Base-by-base conservation (phyloP, 164 flowering plant species). In the Tinospora cordifolia region DNA sequence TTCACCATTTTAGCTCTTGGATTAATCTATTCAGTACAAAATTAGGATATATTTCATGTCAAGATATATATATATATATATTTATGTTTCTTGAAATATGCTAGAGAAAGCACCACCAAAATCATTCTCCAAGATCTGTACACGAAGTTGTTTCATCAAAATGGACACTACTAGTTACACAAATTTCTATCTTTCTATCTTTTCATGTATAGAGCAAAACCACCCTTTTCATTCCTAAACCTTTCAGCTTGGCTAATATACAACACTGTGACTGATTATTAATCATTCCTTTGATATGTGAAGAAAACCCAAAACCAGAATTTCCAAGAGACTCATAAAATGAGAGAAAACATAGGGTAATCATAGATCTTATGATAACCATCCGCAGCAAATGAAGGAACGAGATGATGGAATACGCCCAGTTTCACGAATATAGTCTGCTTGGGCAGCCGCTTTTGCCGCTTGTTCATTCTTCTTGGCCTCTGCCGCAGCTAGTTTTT, bases 401-500 rank as follows among this genome's bases (percentile, higher is more conserved):
- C 2, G 90, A 80, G 38, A 85, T 71, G 15, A 26, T 24, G 96
- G 97, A 54, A 88, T 78, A 10, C 81, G 85, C 22, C 97, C 97
- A 26, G 93, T 88, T 70, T 70, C 85, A 6, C 91, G 81, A 51
- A 91, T 91, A 67, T 86, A 86, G 21, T 91, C 90, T 15, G 88
- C 89, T 82, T 91, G 87, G 68, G 83, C 80, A 68, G 84, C 95
- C 2, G 91, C 81, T 81, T 82, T 88, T 46, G 84, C 85, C 3
- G 90, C 95, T 76, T 84, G 81, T 46, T 74, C 72, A 73, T 79
- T 85, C 75, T 85, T 86, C 79, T 80, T 83, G 65, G 85, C 83
- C 75, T 91, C 97, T 59, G 93, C 91, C 24, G 83, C 86, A 59
- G 90, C 92, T 38, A 87, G 77, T 72, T 83, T 88, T 69, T 86